These are phyloP conservation scores for Leishmania arabica DNA, from an alignment of 208 protist genomes.

Conservation along the genomic window DNA sequence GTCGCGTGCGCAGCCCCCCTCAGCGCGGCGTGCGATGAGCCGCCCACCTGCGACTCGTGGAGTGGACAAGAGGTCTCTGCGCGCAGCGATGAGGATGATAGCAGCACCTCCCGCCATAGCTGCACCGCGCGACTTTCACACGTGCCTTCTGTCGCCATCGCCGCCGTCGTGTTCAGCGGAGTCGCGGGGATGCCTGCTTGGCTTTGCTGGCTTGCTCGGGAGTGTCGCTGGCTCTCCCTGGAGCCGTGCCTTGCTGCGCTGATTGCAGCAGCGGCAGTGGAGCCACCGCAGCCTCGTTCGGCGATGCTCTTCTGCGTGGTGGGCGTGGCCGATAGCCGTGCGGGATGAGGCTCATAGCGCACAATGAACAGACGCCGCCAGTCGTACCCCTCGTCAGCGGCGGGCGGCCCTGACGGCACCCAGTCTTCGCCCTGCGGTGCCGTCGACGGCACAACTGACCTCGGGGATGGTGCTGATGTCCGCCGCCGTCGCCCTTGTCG, in stretches of 20 bases:
- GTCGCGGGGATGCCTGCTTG: not conserved
- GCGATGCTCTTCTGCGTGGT: not conserved
- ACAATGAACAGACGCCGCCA: conserved; percentile 36
- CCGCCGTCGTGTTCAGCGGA: not conserved
- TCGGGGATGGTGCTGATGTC: not conserved
- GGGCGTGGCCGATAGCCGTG: not conserved
- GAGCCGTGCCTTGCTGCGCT: not conserved
- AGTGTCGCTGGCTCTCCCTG: not conserved
- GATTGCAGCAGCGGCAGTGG: not conserved
- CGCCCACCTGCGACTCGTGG: not conserved
- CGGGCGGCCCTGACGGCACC: not conserved
- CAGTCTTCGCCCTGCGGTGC: not conserved
- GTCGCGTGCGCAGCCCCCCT: too few species aligned
- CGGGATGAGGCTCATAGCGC: conserved; percentile 8
- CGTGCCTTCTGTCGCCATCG: not conserved
- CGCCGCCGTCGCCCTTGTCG: too few species aligned
- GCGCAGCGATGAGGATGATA: not conserved
- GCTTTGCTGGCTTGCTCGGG: not conserved
- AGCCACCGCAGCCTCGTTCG: not conserved
- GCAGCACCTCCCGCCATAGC: conserved; percentile 7
- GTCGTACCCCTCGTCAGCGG: conserved; percentile 7
- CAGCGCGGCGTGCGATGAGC: not conserved
- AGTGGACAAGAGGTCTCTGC: not conserved
- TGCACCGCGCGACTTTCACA: conserved; percentile 9
- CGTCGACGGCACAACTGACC: not conserved